Base-by-base conservation (phyloP, 2,329 filamentous ascomycete species). In the Hirsutella rhossiliensis region DNA sequence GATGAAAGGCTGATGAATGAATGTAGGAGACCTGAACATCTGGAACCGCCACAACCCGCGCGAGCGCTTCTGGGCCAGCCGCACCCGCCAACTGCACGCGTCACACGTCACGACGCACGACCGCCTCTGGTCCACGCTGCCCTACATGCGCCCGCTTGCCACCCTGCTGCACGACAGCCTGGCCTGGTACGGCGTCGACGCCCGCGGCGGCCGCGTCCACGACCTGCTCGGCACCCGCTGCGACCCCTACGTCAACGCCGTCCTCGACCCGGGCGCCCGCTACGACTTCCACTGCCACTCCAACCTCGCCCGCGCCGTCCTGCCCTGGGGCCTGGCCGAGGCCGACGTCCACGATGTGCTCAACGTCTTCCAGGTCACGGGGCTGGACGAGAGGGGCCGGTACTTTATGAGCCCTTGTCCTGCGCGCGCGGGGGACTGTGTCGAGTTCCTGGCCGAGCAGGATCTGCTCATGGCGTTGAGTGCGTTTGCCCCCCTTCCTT, bases 211-310 rank as follows among this genome's bases (percentile, higher is more conserved):
- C 41, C 63, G 78, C 45, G 72, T 85, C 32, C 86, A 94, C 65
- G 87, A 94, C 63, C 67, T 94, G 19, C 67, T 94, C 4, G 87
- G 86, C 31, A 94, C 86, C 23, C 70, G 87, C 38, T 94, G 87
- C 62, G 87, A 92, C 62, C 86, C 86, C 1, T 94, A 92, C 58
- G 82, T 92, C 57, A 87, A 86, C 59, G 69, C 75, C 32, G 72
- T 92, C 49, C 75, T 94, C 43, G 77, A 73, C 4, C 79, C 78
- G n/a, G 71, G 76, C 41, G 44, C 40, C 17, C 70, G 71, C 29
- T 92, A 87, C 58, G 82, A 92, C 59, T 90, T 76, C 60, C 85
- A 92, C 59, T 94, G 87, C 60, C 86, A 90, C 56, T 87, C 82
- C 2, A 94, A 94, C 59, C 72, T 94, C 11, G 78, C 77, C 1